Evolutionary conservation across 345 rosid species (phyloP), one percentile per base, ranked within the genome.

Genomic region (Eucalyptus cloeziana): DNA sequence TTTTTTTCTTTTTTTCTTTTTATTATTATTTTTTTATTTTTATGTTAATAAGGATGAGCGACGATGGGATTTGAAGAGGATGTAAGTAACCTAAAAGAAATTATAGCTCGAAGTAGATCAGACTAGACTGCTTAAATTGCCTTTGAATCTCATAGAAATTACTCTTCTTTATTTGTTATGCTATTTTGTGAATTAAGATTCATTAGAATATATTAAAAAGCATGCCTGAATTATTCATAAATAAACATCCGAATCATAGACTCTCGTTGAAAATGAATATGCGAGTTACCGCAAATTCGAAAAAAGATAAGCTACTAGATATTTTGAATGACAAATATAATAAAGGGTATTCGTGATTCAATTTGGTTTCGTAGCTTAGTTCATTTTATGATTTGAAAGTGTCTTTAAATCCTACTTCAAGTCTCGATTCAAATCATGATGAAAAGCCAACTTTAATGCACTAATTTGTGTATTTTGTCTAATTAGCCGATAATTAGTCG

Each of bases 211-310:
- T 4, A 71, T 71, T 33, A 10, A 22, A 21, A 37, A 76, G 83
- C 13, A 76, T 1, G 2, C 45, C 8, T 0, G 2, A 71, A 71
- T 33, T 69, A 31, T 5, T 16, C 24, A 17, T 8, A 8, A 33
- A 33, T 8, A 62, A 62, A 13, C 12, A 69, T 21, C 24, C 7
- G 6, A 69, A 69, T 69, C 24, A 33, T 31, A 33, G 80, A 16
- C 24, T 69, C 44, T 33, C 7, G 0, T 16, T 10, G 19, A 69
- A 69, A 69, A 31, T 31, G 24, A 31, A 4, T 17, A 16, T 16
- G 43, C 5, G 8, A 71, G 27, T 37, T 1, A 10, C 8, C 14
- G 37, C 4, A 21, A 71, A 10, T 21, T 37, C 0, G 1, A 71
- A 37, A 69, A 10, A 71, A 5, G 45, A 71, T 33, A 17, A 33